A percentile compares a stretch with the other conserved stretches of the same genome.
These are phyloP conservation scores for Saraca asoca DNA, from an alignment of 331 rosid genomes.

Conservation along the genomic window DNA sequence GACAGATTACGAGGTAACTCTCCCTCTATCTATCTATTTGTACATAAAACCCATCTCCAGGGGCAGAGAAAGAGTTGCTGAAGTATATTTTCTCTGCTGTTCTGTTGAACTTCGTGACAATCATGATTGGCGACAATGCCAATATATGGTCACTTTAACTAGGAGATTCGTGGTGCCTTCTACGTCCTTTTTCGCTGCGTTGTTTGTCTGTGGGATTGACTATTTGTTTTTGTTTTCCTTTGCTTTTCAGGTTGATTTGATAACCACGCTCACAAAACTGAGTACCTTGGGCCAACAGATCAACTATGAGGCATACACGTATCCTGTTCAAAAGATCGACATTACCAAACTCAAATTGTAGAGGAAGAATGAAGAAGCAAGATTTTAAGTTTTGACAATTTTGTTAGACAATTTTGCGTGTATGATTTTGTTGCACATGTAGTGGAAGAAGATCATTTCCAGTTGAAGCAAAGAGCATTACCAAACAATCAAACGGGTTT, in stretches of 20 bases:
- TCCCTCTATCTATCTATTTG: not conserved
- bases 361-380: slow-evolving; percentile 1
- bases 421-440: no score
- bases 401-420: not conserved
- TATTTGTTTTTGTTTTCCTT: slow-evolving; percentile 8
- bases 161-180: not conserved
- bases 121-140: not conserved
- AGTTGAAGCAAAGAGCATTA: no score
- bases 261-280: slow-evolving; percentile 75
- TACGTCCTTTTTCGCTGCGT: not conserved
- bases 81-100: not conserved
- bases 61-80: not conserved
- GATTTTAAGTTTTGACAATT: slow-evolving; percentile 36
- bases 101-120: not conserved
- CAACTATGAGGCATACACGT: slow-evolving; percentile 87
- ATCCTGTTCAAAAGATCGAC: slow-evolving; percentile 63
- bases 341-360: slow-evolving; percentile 78
- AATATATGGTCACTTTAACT: not conserved
- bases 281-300: slow-evolving; percentile 80
- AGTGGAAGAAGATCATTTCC: no score
- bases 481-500: no score
- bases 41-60: not conserved
- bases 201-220: slow-evolving; percentile 25
- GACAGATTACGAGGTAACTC: slow-evolving; percentile 81
- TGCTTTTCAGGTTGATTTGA: slow-evolving; percentile 79